Conservation (phyloP, 1,139 yeast species). For the Blastobotrys arbuscula region DNA sequence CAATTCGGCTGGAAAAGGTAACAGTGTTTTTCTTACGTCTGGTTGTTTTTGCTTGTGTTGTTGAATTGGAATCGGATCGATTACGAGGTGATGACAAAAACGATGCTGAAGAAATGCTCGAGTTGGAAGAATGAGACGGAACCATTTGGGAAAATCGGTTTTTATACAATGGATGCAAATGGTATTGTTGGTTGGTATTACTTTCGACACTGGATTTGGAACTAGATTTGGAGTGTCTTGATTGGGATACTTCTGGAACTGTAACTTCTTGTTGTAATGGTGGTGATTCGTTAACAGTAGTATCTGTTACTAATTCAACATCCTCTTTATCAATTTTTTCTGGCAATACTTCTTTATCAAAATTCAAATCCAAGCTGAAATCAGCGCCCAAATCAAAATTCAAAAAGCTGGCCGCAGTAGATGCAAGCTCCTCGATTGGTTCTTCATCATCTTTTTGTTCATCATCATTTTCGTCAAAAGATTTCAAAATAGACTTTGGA, state of each 20-base stretch:
- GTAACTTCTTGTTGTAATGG: not conserved
- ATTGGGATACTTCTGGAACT: not conserved
- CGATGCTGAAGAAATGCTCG: constrained; percentile 19
- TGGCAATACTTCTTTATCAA: constrained; percentile 14
- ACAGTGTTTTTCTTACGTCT: constrained; percentile 35
- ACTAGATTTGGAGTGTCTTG: constrained; percentile 6
- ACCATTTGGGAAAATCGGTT: constrained; percentile 20
- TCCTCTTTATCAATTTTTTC: constrained; percentile 6
- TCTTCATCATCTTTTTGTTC: not conserved
- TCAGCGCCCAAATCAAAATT: constrained; percentile 16
- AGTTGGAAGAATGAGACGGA: constrained; percentile 14
- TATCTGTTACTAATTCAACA: not conserved
- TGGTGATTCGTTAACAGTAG: no score
- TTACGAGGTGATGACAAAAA: constrained; percentile 6
- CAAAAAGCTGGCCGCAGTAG: constrained; percentile 8
- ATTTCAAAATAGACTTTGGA: constrained; percentile 26
- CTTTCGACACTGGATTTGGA: constrained; percentile 5
- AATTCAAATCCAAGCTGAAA: constrained; percentile 17
- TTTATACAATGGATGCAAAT: constrained; percentile 23
- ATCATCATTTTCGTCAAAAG: constrained; percentile 8
- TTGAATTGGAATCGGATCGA: constrained; percentile 6
- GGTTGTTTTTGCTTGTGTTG: not conserved
- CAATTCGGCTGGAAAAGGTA: constrained; percentile 76
- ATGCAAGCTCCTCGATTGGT: not conserved
- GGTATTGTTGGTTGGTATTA: constrained; percentile 4